Base-by-base conservation (phyloP, 768 basidiomycete genomes). In the Amanita thiersii region DNA sequence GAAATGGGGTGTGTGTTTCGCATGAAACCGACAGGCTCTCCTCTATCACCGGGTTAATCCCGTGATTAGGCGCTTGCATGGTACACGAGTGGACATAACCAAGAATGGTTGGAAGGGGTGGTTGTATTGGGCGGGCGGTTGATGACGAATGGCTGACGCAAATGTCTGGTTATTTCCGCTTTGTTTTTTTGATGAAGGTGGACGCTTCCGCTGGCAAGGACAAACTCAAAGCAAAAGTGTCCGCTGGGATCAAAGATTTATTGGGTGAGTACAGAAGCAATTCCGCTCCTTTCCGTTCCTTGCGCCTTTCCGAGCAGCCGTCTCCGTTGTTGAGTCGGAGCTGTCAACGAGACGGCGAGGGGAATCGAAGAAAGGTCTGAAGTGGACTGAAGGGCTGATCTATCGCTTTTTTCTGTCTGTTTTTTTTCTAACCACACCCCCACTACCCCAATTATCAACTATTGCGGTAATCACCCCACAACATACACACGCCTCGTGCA, bases 191-290 rank as follows among this genome's bases (percentile, higher is more conserved):
- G n/a, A n/a, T n/a, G n/a, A n/a, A 82, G 79, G 59, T 86, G n/a
- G 84, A 89, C 50, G 81, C 69, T 10, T 70, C 73, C 0, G 61
- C 59, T 4, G 80, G 83, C 5, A 80, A 79, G 52, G 72, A 80
- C 51, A 69, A 72, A 39, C 55, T 87, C 29, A 59, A 65, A 4
- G 90, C 74, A 4, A 74, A 57, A 8, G 75, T 91, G 8, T 71
- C 72, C 0, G 67, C 77, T 9, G 91, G 91, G 0, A 61, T 93
- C 25, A 64, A 68, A n/a, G 92, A 89, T 58, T 68, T 96, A 19
- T 68, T 93, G 14, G 83, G 89, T 90, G 51, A 28, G 77, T 53
- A 19, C 17, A 8, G 28, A 19, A 12, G 4, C 15, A 39, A 29
- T 9, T 9, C 21, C 21, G 45, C 12, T 15, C 17, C 15, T 39